Evolutionary conservation across 2,329 filamentous ascomycete genomes (phyloP), one percentile per base, ranked within the genome.

Genomic region (Arthrinium phaeospermum): DNA sequence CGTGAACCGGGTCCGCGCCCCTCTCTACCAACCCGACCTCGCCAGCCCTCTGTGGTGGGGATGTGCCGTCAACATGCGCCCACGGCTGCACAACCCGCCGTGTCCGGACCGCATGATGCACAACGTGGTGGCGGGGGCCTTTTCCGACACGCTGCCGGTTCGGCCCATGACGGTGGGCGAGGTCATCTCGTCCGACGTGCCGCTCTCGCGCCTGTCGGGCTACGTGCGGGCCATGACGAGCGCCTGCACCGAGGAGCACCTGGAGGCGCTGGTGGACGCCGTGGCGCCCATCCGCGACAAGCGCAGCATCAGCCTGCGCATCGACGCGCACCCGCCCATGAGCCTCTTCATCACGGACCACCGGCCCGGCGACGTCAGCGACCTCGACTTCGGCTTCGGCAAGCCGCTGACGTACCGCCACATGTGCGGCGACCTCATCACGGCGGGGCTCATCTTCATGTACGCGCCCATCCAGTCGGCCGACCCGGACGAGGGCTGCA

Each of bases 61-160:
- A 7, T 81, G 85, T 57, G 82, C 80, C 1, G 76, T 85, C 53
- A 78, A 85, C 57, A 85, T 86, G 83, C 78, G 78, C 10, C 75
- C 76, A 4, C 78, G 83, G 1, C 78, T 85, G 71, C 75, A 79
- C 51, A 74, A 74, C 22, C 82, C 83, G 0, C 75, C 76, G 4
- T 75, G 80, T 19, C 80, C 82, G 1, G 64, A 73, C 0, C 79
- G 83, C 0, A 79, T 82, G 4, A 82, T 83, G 72, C 78, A 82
- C 4, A 84, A 84, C 49, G 76, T 82, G 24, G 76, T 84, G 75
- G 78, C 72, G 8, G 79, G 73, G 0, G 78, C 76, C 0, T n/a
- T 79, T 0, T 81, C 79, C 14, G 68, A 72, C 0, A 47, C 24
- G 24, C 27, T 24, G 16, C 67, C 67, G 1, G 27, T 46, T 75